Evolutionary conservation across 306 rosid genomes (phyloP).

Genomic region (Luffa acutangula): DNA sequence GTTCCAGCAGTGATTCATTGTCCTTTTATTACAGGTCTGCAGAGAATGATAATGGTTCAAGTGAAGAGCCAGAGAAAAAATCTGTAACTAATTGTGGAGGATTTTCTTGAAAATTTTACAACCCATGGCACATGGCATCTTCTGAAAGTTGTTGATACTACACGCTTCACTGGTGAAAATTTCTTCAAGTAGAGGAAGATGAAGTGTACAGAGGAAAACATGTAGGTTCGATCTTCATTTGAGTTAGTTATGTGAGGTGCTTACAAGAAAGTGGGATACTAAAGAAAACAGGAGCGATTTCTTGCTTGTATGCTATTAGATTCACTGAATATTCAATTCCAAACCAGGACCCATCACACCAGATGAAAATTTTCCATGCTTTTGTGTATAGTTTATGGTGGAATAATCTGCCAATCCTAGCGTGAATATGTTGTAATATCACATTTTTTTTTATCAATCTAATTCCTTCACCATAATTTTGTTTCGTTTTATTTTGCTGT

Average conservation of each 20-base stretch:
- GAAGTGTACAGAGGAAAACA: not conserved
- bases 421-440: not conserved
- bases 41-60: not conserved
- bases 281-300: not conserved
- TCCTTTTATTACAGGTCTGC: not conserved
- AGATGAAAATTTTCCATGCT: not conserved
- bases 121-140: not conserved
- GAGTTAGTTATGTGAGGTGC: not conserved
- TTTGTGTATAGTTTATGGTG: not conserved
- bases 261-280: not conserved
- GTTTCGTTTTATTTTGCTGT: not conserved
- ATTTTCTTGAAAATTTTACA: not conserved
- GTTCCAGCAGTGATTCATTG: not conserved
- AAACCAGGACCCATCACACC: not conserved
- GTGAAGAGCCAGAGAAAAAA: not conserved
- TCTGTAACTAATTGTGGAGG: not conserved
- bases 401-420: not conserved
- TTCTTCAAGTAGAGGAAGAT: not conserved
- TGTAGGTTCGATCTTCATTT: not conserved
- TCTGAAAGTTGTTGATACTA: not conserved
- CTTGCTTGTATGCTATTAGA: not conserved
- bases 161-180: not conserved
- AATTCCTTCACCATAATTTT: not conserved
- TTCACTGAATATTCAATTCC: not conserved
- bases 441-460: not conserved